phyloP scores from a whole-genome alignment of 192 early-diverging fungal species.

The Coemansia sp. region DNA sequence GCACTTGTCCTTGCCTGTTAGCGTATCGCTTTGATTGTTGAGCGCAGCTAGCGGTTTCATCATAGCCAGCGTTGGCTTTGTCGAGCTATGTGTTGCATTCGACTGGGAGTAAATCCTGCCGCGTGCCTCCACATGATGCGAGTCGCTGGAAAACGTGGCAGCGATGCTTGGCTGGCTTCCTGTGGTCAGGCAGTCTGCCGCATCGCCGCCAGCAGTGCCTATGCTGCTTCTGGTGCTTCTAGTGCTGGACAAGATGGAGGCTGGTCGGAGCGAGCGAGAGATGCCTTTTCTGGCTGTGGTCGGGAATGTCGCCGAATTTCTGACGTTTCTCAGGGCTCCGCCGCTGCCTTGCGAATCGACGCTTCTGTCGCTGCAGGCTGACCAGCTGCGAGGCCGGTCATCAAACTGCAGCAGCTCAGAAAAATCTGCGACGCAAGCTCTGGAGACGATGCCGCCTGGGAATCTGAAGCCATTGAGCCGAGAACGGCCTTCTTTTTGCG shows the following conservation, averaged over 20 bases:
- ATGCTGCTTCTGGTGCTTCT: conserved; percentile 1
- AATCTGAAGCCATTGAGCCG: conserved; percentile 14
- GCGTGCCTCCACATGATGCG: conserved; percentile 34
- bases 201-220: conserved; percentile 3
- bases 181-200: conserved; percentile 8
- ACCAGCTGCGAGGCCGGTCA: conserved; percentile 47
- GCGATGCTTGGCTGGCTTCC: conserved; percentile 30
- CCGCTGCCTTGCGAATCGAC: neutral
- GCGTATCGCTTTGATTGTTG: neutral
- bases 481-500: conserved; percentile 13
- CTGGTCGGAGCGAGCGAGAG: conserved; percentile 14
- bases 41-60: conserved; percentile 24
- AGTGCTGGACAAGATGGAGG: conserved; percentile 26
- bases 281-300: neutral
- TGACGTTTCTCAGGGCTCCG: neutral
- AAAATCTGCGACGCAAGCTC: conserved; percentile 27
- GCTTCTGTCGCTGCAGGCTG: conserved; percentile 13
- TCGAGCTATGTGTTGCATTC: neutral
- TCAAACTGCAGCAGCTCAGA: conserved; percentile 30
- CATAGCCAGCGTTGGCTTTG: conserved; percentile 21
- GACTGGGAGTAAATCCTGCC: conserved; percentile 21
- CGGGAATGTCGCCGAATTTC: neutral
- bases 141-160: conserved; percentile 17
- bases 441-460: conserved; percentile 32
- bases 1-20: neutral